These are phyloP conservation scores for Sporobolomyces phaffii DNA, from an alignment of 768 basidiomycete species.

Conservation along the genomic window DNA sequence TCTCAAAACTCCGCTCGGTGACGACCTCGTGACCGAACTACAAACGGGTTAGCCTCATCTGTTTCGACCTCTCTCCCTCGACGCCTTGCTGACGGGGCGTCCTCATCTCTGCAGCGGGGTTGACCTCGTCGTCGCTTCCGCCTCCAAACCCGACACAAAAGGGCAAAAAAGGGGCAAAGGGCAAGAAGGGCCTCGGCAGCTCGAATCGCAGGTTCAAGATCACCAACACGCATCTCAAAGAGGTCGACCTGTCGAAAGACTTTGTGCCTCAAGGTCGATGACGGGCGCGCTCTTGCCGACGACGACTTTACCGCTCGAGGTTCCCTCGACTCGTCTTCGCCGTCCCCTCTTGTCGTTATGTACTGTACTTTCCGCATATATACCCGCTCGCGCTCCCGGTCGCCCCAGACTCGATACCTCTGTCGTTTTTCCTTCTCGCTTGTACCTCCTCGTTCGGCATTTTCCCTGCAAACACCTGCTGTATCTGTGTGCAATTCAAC, in stretches of 20 bases:
- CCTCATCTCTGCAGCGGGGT: slow-evolving; percentile 56
- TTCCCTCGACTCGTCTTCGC: neutral
- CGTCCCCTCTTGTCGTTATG: too few relatives aligned
- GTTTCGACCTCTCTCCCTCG: neutral
- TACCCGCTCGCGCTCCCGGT: neutral
- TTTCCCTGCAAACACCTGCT: too few relatives aligned
- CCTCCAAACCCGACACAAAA: slow-evolving; percentile 49
- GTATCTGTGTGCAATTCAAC: neutral
- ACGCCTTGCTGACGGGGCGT: neutral
- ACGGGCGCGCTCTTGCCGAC: too few relatives aligned
- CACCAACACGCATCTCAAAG: slow-evolving; percentile 81
- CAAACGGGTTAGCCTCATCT: slow-evolving; percentile 55
- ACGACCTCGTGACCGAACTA: slow-evolving; percentile 70
- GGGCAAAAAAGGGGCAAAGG: slow-evolving; percentile 60
- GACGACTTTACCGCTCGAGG: neutral
- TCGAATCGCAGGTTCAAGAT: slow-evolving; percentile 68
- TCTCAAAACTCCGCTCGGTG: slow-evolving; percentile 75
- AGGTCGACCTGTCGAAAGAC: slow-evolving; percentile 75
- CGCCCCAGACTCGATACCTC: neutral
- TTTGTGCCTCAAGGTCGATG: slow-evolving; percentile 46
- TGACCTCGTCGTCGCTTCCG: slow-evolving; percentile 63
- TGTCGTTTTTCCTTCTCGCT: neutral
- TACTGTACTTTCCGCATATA: neutral
- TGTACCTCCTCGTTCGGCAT: neutral
- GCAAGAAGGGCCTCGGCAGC: slow-evolving; percentile 69